Base-by-base conservation (phyloP, 305 asterid species). In the Ajuga reptans region DNA sequence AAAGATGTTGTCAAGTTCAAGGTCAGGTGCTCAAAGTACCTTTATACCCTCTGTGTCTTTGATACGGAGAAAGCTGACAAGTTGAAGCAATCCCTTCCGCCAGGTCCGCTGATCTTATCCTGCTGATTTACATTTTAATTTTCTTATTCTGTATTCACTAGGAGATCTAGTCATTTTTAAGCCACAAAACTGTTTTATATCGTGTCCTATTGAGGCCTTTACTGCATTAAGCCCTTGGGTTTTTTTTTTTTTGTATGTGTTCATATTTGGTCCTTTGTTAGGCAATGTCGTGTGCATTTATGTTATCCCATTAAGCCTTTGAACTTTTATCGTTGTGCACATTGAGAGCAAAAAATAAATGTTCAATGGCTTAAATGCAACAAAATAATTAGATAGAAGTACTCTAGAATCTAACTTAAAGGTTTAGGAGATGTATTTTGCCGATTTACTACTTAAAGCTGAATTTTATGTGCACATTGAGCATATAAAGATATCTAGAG, bases 11-110 rank as follows among this genome's bases (percentile, higher is more conserved):
- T 82, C 9, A 82, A 82, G 75, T 82, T 82, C 81, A 82, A 82
- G 84, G 86, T 82, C 54, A 76, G 86, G 74, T 82, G 86, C 79
- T 79, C 86, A 27, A 82, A 80, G 75, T 82, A 82, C 79, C 78
- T 82, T 5, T 82, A 82, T 74, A 82, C 86, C 6, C 84, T 82
- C 9, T 80, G 84, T 36, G 86, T 82, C 57, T 80, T 80, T 11
- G 86, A 82, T 31, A 33, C 70, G 0, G 86, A 80, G 77, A 82
- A 82, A 72, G 84, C 86, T 0, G 83, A 82, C 72, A 82, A 82
- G 29, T 70, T 82, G 81, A 82, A 80, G 84, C 84, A 79, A 72
- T 82, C 86, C 47, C 84, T 82, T 24, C 84, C 86, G 34, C 86
- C 86, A 71, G 86, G 86, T 79, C 9, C 27, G 54, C 68, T 24